Base-by-base conservation (phyloP, 768 basidiomycete species). In the Serpula lacrymans region DNA sequence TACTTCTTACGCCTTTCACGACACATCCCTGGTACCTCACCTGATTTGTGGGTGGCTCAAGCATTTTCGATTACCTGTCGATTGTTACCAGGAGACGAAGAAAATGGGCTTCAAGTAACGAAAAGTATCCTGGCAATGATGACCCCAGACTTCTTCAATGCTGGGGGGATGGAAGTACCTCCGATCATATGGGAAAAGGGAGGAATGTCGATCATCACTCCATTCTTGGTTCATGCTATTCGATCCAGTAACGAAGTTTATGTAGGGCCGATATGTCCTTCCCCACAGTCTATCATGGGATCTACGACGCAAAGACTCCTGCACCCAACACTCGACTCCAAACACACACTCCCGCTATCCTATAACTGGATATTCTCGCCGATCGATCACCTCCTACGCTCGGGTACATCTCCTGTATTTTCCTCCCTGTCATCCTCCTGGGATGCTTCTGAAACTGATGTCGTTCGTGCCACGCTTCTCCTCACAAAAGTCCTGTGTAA, bases 371-470 rank as follows among this genome's bases (percentile, higher is more conserved):
- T 75, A 5, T 68, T 85, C 30, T 59, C 69, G 0, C 79, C 91
- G 0, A 57, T 96, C 4, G 76, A 89, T 49, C 83, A 92, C 49
- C 75, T 97, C 6, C 67, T 97, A 7, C 80, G 81, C 8, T 94
- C 92, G 0, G 82, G 80, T 0, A 78, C 82, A 1, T 76, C 84
- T 1, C 63, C 74, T 1, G 84, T 89, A 1, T 86, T 95, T 64
- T 71, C 74, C 25, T 50, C 70, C 16, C 71, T 88, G 2, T 88
- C 91, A 0, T 45, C 64, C 0, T 68, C 72, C 3, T 95, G 92
- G 92, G 74, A 84, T 52, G 79, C 81, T 0, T 82, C 80, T 3
- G 93, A 97, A 58, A 68, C 78, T 10, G 87, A 94, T 27, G 64
- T 95, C 6, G 78, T 82, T 11, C 78, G 84, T 14, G 76, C 79